Evolutionary conservation across 495 filamentous ascomycete species (phyloP).

Genomic region (Xylaria curta): DNA sequence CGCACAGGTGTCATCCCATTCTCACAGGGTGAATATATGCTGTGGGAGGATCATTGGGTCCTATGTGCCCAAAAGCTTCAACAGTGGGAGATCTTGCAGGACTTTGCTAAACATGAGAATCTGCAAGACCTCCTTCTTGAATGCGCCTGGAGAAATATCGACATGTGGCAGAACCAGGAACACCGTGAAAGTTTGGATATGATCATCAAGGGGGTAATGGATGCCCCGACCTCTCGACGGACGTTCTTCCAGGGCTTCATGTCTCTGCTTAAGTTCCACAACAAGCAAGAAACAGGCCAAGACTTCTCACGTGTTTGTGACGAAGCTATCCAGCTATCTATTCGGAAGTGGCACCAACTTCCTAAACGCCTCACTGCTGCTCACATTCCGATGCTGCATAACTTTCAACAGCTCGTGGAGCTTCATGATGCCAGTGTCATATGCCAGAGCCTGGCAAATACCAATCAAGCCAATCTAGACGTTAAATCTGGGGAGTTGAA

Average conservation of each 20-base stretch:
- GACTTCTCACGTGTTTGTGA: slow-evolving; percentile 92
- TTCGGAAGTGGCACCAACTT: slow-evolving; percentile 97
- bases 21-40: slow-evolving; percentile 95
- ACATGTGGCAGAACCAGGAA: slow-evolving; percentile 85
- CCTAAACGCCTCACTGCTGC: slow-evolving; percentile 92
- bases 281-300: slow-evolving; percentile 77
- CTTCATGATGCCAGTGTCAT: slow-evolving; percentile 97
- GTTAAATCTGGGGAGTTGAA: slow-evolving; percentile 95
- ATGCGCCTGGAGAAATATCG: slow-evolving; percentile 90
- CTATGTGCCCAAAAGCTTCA: slow-evolving; percentile 97
- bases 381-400: slow-evolving; percentile 92
- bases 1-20: slow-evolving; percentile 91
- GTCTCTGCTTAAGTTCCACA: slow-evolving; percentile 89
- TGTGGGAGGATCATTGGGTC: slow-evolving; percentile 99
- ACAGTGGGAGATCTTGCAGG: slow-evolving; percentile 95
- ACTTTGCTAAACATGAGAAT: slow-evolving; percentile 99
- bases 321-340: slow-evolving; percentile 93
- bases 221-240: slow-evolving; percentile 91
- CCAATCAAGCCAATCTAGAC: slow-evolving; percentile 85
- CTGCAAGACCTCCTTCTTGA: slow-evolving; percentile 97
- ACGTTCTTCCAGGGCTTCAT: slow-evolving; percentile 99
- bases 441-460: slow-evolving; percentile 83
- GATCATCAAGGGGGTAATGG: slow-evolving; percentile 93
- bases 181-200: slow-evolving; percentile 88
- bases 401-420: slow-evolving; percentile 98